Conservation (phyloP, 108 stramenopile species). For the Asterionellopsis glacialis region DNA sequence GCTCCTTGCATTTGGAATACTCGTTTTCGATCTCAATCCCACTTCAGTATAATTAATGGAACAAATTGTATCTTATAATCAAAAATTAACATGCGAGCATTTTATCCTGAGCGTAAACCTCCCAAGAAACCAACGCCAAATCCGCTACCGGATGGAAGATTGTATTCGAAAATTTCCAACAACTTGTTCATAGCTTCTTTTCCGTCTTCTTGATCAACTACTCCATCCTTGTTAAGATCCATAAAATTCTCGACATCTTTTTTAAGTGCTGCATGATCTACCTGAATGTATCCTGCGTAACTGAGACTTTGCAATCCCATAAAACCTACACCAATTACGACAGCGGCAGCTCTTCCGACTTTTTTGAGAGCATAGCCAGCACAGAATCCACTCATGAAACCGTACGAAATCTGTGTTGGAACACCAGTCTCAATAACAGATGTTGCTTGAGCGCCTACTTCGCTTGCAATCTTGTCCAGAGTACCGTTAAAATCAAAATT, state of each 20-base stretch:
- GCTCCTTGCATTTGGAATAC: too few species aligned
- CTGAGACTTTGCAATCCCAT: slow-evolving; percentile 52
- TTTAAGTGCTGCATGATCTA: slow-evolving; percentile 59
- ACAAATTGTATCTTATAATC: too few species aligned
- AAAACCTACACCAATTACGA: slow-evolving; percentile 66
- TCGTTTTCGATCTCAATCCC: too few species aligned
- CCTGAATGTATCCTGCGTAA: slow-evolving; percentile 61
- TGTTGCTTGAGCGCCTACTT: slow-evolving; percentile 17
- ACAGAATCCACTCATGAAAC: slow-evolving; percentile 68
- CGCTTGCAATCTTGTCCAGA: neutral
- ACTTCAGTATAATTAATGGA: too few species aligned
- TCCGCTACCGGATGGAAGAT: slow-evolving; percentile 28
- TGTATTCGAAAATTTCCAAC: slow-evolving; percentile 27
- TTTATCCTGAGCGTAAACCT: slow-evolving; percentile 30
- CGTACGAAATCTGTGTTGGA: slow-evolving; percentile 57
- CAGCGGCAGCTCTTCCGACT: slow-evolving; percentile 54
- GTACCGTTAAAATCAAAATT: neutral
- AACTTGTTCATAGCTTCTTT: slow-evolving; percentile 15
- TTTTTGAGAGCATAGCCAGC: slow-evolving; percentile 71
- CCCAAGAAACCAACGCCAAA: slow-evolving; percentile 39
- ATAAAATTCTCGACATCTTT: slow-evolving; percentile 21
- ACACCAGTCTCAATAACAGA: slow-evolving; percentile 39
- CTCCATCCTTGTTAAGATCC: slow-evolving; percentile 42
- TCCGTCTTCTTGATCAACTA: slow-evolving; percentile 27
- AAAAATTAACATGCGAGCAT: neutral